Base-by-base conservation (phyloP, 768 basidiomycete genomes). In the Punctularia strigosozonata region DNA sequence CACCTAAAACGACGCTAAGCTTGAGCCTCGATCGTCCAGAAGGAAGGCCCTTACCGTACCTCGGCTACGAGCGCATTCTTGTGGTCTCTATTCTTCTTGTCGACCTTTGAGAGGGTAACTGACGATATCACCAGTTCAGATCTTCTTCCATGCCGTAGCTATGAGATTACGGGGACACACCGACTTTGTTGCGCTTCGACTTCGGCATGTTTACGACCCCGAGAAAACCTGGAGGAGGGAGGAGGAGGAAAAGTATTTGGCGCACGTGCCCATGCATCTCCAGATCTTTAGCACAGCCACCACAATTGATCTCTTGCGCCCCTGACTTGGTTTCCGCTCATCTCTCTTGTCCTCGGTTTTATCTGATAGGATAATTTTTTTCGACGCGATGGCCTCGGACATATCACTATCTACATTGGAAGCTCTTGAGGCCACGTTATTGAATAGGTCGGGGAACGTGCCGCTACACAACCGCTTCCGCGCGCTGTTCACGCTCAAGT, bases 31-130 rank as follows among this genome's bases (percentile, higher is more conserved):
- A 31, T 25, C n/a, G 19, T 4, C 2, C 8, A 31, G 19, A 37
- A 18, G 20, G 15, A 26, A 21, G 23, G 14, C 35, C 23, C 15
- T 25, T 43, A 58, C 72, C n/a, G 30, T 41, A 88, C 87, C 64
- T 89, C 78, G 43, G 70, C 71, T 55, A 97, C 78, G 53, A 94
- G 65, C 35, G 73, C 76, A 47, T 66, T 72, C 71, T 99, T 99
- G 53, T 91, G 80, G 55, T 87, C 89, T 58, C 73, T 83, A 19
- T 84, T 89, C 71, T 95, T 92, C 60, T 94, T 91, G 7, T 75
- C 65, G 54, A 94, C 91, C 66, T 97, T 90, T 31, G 95, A 91
- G 53, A 99, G 67, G 20, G 92, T 84, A 24, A 97, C 90, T 87
- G 58, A 46, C 49, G 17, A 42, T 36, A 41, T 39, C 8, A 28